Evolutionary conservation across 2,329 filamentous ascomycete genomes (phyloP), one percentile per base, ranked within the genome.

Genomic region (Pseudopithomyces chartarum): DNA sequence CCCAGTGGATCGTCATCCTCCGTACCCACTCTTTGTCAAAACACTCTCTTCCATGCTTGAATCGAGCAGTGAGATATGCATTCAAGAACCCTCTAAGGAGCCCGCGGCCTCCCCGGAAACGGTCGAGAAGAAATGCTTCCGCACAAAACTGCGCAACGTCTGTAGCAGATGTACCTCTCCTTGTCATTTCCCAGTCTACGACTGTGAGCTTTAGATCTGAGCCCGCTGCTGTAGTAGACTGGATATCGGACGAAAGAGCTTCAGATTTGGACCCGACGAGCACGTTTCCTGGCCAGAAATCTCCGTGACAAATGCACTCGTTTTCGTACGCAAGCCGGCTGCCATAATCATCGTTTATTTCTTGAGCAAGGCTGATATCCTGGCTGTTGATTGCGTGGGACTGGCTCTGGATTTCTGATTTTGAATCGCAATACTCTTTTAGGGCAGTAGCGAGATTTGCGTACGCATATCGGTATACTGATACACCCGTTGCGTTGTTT

Each of bases 261-360:
- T 50, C 22, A 13, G 19, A 40, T 8, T 55, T 45, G 22, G 39
- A 17, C 15, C 55, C 59, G 6, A 77, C 62, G 7, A 77, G 58
- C 1, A 77, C 62, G 29, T 78, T 77, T 0, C 73, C 74, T 1
- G 75, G 71, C 75, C 75, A 77, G 53, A 76, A 77, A 47, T 77
- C 74, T 20, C 75, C 76, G 45, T 77, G 73, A 34, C 74, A 76
- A 0, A 77, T 44, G 36, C 68, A 72, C 39, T 70, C 73, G 36
- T 73, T 59, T 12, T 76, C 74, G 2, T 44, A 61, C 6, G 45
- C 51, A 2, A 76, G 59, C 6, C 61, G 40, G 7, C 58, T 56
- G 1, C 73, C 74, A 19, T 67, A 77, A 7, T 58, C 45, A 12
- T 66, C 66, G 44, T 75, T 63, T 50, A 75, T 59, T 1, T 47